Evolutionary conservation across 2,329 filamentous ascomycete species (phyloP), one percentile per base, ranked within the genome.

Genomic region (Colletotrichum kahawae): DNA sequence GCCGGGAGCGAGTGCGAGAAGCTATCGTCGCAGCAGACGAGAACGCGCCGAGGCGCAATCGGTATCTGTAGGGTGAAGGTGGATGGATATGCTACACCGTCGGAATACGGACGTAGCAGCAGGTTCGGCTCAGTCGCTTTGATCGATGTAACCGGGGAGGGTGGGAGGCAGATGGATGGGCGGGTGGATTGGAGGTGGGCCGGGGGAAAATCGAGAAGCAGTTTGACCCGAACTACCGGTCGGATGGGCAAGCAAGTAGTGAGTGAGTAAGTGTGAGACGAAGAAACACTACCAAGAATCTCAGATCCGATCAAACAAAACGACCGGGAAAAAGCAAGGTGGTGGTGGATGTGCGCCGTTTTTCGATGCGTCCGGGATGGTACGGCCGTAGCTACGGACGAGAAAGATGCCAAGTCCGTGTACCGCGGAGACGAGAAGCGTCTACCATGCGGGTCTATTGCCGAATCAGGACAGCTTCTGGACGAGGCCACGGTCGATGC

Each of bases 311-410:
- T 71, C 31, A 71, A 24, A 14, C 66, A 36, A 21, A 24, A 51
- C 43, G 43, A 51, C 43, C n/a, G 31, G 33, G 7, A 36, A 67
- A 59, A 71, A 71, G 63, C 51, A 71, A 71, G 70, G 27, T 16
- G 34, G 56, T 14, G 38, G 10, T n/a, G 24, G 24, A 16, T 18
- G 43, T 38, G 48, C 48, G 51, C 71, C 67, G 71, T 36, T 65
- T 36, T 27, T 51, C 43, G 59, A 34, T 31, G 51, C n/a, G 10
- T 33, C 21, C 51, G 34, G 24, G 27, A 71, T 62, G 60, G 18
- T 74, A 71, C 72, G 72, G 72, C 72, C 72, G 72, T 71, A 74
- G 59, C 21, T 27, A n/a, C 38, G 62, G 60, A 36, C 31, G 59
- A 67, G 24, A 33, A 54, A n/a, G 24, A 21, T 24, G 59, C 60